Evolutionary conservation across 1,284 basidiomycete species (phyloP), one percentile per base, ranked within the genome.

Genomic region (Leccinum subrobustum): DNA sequence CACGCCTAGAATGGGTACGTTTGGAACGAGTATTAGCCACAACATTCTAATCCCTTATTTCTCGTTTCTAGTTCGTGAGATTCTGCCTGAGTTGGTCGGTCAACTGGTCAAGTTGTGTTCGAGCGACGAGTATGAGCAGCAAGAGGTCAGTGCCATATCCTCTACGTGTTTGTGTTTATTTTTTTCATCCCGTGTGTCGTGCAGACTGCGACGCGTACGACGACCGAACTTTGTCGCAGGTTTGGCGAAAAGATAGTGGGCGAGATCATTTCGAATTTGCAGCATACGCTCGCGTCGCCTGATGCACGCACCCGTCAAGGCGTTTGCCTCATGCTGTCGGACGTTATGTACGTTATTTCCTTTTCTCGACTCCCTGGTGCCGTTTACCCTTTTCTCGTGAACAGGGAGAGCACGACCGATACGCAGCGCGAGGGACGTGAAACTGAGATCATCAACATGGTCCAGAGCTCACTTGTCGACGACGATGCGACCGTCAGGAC

Each of bases 201-300:
- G 9, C 60, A 93, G 92, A 96, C 90, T 37, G 92, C 93, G 18
- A 86, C 85, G n/a, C 83, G 93, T 50, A 96, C 94, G 3, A 84
- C 93, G 12, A 84, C 86, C 25, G 97, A 99, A 73, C 77, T 98
- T 2, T 97, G 94, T 73, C 90, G 92, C 76, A 99, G 98, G 78
- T 96, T 97, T 67, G 96, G 97, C 51, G 97, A 99, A 73, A 89
- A 91, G 63, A 89, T 98, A 61, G 74, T 99, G 56, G 88, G 86
- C 44, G 95, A 96, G 69, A 88, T 95, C 56, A 82, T 97, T 65
- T 81, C 87, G 2, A 88, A 94, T 59, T 77, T 98, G 63, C 89
- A 89, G 53, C 75, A 78, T 14, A 91, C 88, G 65, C 83, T 89
- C 9, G 77, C 79, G 1, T 94, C 93, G 0, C 79, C 83, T 3